A percentile compares a stretch with the other conserved stretches of the same genome.
Conservation (phyloP, 2,329 filamentous ascomycete species). For the Moelleriella libera region DNA sequence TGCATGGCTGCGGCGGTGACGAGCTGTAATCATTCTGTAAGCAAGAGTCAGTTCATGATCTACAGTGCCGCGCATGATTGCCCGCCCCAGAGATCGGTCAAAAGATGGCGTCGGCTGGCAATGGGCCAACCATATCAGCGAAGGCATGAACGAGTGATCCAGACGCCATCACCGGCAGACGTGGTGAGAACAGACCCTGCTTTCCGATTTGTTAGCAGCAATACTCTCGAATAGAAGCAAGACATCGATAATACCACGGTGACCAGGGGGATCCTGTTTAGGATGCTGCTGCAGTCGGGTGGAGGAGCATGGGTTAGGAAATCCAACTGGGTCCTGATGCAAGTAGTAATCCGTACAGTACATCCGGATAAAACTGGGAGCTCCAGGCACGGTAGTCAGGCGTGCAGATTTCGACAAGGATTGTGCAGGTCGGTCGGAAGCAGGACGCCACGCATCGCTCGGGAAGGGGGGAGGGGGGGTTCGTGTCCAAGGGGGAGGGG, state of each 20-base stretch:
- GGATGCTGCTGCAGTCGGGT: slow-evolving; percentile 7
- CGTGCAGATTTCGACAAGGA: slow-evolving; percentile 7
- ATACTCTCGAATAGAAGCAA: slow-evolving; percentile 4
- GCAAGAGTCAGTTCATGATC: slow-evolving; percentile 11
- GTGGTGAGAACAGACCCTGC: slow-evolving; percentile 3
- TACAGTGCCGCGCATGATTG: slow-evolving; percentile 4
- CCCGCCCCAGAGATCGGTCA: slow-evolving; percentile 1
- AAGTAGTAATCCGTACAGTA: slow-evolving; percentile 8
- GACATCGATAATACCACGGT: slow-evolving; percentile 7
- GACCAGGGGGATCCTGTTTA: slow-evolving; percentile 5
- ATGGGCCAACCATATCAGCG: slow-evolving; percentile 3
- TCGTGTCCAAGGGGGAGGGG: background rate
- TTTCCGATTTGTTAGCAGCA: slow-evolving; percentile 5
- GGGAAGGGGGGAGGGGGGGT: slow-evolving; percentile 3
- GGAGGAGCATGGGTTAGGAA: slow-evolving; percentile 6
- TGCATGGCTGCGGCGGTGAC: slow-evolving; percentile 28
- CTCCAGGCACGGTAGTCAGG: slow-evolving; percentile 8
- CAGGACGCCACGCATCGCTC: slow-evolving; percentile 11
- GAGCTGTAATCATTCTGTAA: slow-evolving; percentile 39
- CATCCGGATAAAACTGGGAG: slow-evolving; percentile 7
- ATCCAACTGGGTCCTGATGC: slow-evolving; percentile 6
- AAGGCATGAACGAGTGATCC: slow-evolving; percentile 2
- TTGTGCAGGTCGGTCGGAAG: slow-evolving; percentile 10
- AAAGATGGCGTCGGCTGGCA: slow-evolving; percentile 1
- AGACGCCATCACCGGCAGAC: slow-evolving; percentile 4